These are phyloP conservation scores for Paecilomyces dactylethromorphus DNA, from an alignment of 2,329 filamentous ascomycete genomes.

Conservation along the genomic window DNA sequence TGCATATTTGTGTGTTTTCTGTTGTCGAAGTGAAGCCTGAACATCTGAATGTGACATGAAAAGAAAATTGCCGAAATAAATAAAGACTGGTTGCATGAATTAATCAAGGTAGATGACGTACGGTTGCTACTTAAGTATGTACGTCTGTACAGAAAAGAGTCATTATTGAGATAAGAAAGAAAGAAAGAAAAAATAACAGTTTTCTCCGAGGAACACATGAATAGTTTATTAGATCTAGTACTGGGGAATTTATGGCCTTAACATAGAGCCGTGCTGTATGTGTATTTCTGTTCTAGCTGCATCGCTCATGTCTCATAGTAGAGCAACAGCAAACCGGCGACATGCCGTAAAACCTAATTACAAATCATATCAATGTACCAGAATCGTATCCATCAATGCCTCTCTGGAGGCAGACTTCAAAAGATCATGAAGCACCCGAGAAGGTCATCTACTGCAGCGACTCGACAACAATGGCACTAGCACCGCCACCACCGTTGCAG, in stretches of 20 bases:
- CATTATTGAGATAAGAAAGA: background rate
- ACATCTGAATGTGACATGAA: background rate
- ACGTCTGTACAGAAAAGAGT: background rate
- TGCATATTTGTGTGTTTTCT: background rate
- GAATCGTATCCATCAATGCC: background rate
- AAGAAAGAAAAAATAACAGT: background rate
- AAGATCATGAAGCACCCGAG: background rate
- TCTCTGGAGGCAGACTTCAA: background rate
- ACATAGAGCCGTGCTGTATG: background rate
- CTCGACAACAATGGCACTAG: conserved; percentile 89
- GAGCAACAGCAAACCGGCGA: background rate
- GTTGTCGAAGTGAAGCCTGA: background rate
- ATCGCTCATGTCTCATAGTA: background rate
- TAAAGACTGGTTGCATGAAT: background rate
- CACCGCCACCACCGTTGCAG: conserved; percentile 96
- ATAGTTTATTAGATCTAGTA: background rate
- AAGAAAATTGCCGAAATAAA: background rate
- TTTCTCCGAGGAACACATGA: no score
- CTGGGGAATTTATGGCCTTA: background rate
- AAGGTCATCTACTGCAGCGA: conserved; percentile 28
- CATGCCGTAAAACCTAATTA: background rate
- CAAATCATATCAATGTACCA: background rate
- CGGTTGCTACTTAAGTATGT: background rate
- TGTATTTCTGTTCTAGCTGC: background rate
- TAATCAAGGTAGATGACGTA: no score